Percentiles rank a stretch among this genome's conserved stretches.
phyloP scores from a whole-genome alignment of 1,284 basidiomycete species.

The Phylloboletellus chloephorus region DNA sequence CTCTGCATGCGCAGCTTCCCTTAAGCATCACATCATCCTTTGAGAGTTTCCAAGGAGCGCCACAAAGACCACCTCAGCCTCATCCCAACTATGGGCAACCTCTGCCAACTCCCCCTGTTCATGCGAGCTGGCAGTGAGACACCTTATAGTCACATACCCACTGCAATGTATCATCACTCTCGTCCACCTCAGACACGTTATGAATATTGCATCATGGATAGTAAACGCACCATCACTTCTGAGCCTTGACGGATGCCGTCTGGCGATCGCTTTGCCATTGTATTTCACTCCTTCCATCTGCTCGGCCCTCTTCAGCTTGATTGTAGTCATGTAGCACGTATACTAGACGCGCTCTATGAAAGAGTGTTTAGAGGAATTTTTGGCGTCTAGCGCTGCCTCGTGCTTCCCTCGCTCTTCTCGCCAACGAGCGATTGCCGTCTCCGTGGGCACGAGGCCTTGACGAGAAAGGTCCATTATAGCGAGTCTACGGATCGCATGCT shows the following conservation, averaged over 20 bases:
- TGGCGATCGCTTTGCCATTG: slow-evolving; percentile 9
- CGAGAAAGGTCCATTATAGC: slow-evolving; percentile 71
- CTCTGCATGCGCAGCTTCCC: slow-evolving; percentile 25
- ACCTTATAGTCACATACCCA: slow-evolving; percentile 11
- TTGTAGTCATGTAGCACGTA: slow-evolving; percentile 13
- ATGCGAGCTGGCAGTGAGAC: slow-evolving; percentile 26
- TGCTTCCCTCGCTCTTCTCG: slow-evolving; percentile 40
- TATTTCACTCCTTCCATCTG: slow-evolving; percentile 11
- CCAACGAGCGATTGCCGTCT: slow-evolving; percentile 81
- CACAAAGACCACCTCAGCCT: slow-evolving; percentile 37
- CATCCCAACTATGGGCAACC: slow-evolving; percentile 27
- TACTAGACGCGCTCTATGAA: slow-evolving; percentile 8
- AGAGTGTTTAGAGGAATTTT: slow-evolving; percentile 2
- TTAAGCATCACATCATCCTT: slow-evolving; percentile 28
- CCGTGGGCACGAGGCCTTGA: slow-evolving; percentile 72
- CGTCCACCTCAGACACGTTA: slow-evolving; percentile 9
- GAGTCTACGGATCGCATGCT: slow-evolving; percentile 65
- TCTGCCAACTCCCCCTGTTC: slow-evolving; percentile 20
- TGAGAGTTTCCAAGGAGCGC: slow-evolving; percentile 35
- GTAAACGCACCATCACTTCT: slow-evolving; percentile 3
- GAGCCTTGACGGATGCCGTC: slow-evolving; percentile 3
- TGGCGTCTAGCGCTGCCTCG: slow-evolving; percentile 5
- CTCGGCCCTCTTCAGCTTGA: slow-evolving; percentile 1
- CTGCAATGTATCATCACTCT: slow-evolving; percentile 14
- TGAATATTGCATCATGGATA: slow-evolving; percentile 10